Percentiles rank a stretch among this genome's conserved stretches.
These are phyloP conservation scores for Daedalea quercina DNA, from an alignment of 768 basidiomycete species.

Conservation along the genomic window DNA sequence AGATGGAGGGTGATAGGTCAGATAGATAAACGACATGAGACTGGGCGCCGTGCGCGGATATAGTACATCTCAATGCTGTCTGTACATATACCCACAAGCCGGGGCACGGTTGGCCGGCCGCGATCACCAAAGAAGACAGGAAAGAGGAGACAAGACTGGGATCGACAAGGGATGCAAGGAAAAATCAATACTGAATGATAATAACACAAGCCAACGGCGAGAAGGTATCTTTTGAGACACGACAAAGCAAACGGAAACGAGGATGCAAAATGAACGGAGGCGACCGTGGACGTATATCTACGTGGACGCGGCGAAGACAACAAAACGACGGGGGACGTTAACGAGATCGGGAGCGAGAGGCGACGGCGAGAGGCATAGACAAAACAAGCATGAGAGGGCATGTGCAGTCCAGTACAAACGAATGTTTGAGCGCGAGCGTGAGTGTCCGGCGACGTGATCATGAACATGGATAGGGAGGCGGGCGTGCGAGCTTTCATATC, in stretches of 20 bases:
- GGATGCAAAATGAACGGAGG: background rate
- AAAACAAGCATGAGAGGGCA: slow-evolving; percentile 9
- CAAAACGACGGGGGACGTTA: background rate
- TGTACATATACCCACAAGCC: slow-evolving; percentile 13
- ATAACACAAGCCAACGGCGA: slow-evolving; percentile 2
- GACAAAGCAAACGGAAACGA: background rate
- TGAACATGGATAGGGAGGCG: background rate
- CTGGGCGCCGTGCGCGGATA: slow-evolving; percentile 13
- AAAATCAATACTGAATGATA: background rate
- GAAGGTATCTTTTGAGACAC: background rate
- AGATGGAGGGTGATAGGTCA: background rate
- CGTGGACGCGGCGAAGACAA: background rate
- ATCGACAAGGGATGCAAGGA: background rate
- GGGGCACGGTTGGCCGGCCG: slow-evolving; percentile 4
- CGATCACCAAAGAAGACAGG: slow-evolving; percentile 3
- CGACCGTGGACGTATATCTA: slow-evolving; percentile 2
- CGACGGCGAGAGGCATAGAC: slow-evolving; percentile 6
- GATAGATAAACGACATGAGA: slow-evolving; percentile 12
- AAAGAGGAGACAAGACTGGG: background rate
- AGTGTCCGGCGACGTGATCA: background rate
- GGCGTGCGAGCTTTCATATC: slow-evolving; percentile 3
- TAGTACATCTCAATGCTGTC: slow-evolving; percentile 10
- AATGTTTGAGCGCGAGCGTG: slow-evolving; percentile 3
- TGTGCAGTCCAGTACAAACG: slow-evolving; percentile 6
- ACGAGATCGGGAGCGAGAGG: background rate